These are phyloP conservation scores for Sclerotinia trifoliorum DNA, from an alignment of 2,329 filamentous ascomycete genomes.

Conservation along the genomic window DNA sequence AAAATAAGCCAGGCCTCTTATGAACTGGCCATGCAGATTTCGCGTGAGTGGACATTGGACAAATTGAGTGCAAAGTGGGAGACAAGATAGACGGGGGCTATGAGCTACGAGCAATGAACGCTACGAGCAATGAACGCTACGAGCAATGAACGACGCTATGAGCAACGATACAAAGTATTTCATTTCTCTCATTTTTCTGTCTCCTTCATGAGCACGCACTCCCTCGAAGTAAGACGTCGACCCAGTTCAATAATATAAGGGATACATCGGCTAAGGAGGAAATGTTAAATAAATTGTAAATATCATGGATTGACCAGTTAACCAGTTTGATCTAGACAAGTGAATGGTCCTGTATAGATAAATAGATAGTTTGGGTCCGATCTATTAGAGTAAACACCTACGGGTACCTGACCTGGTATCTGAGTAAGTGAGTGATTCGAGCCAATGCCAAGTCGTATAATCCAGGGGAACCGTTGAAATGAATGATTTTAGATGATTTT, in stretches of 20 bases:
- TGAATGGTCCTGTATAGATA: background rate
- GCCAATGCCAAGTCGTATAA: background rate
- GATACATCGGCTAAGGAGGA: background rate
- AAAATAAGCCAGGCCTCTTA: background rate
- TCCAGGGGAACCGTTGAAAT: conserved; percentile 7
- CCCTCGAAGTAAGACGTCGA: background rate
- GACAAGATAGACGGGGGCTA: background rate
- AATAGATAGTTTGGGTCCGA: conserved; percentile 1
- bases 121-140: background rate
- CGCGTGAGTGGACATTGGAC: background rate
- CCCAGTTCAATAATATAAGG: background rate
- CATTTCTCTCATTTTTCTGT: background rate
- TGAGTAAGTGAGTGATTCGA: background rate
- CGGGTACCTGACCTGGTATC: background rate
- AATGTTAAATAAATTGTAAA: background rate
- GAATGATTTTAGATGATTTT: background rate
- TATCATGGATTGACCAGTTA: background rate
- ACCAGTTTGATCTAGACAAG: background rate
- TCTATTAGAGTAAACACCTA: background rate
- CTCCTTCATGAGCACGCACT: background rate
- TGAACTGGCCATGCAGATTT: background rate
- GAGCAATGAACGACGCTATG: background rate
- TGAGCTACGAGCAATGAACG: no score
- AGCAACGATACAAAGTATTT: background rate
- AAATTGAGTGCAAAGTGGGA: background rate